Conservation (phyloP, 164 flowering plant species). For the Chimonanthus salicifolius region DNA sequence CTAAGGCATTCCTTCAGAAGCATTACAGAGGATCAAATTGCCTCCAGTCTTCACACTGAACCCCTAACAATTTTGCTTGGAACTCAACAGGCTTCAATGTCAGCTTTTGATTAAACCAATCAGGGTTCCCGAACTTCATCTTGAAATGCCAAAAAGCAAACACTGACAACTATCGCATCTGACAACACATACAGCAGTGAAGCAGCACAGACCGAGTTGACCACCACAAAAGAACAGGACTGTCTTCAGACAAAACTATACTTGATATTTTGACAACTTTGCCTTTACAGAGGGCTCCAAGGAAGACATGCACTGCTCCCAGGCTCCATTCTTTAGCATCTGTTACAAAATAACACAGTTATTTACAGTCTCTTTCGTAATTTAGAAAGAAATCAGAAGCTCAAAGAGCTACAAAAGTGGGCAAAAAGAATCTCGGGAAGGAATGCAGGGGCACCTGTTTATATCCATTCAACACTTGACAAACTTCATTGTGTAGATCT, state of each 20-base stretch:
- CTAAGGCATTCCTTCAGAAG: background rate
- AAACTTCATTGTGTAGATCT: constrained; percentile 84
- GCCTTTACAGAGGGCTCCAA: constrained; percentile 84
- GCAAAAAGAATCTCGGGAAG: background rate
- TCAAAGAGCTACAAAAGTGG: background rate
- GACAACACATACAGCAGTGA: constrained; percentile 11
- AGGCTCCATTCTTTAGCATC: constrained; percentile 84
- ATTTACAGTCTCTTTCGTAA: background rate
- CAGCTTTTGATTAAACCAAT: constrained; percentile 3
- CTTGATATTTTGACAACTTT: constrained; percentile 62
- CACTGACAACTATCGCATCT: background rate
- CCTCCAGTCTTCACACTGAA: background rate
- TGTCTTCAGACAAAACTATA: constrained; percentile 22
- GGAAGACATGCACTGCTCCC: constrained; percentile 94
- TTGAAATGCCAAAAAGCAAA: constrained; percentile 12
- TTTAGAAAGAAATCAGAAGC: background rate
- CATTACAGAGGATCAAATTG: background rate
- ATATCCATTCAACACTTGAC: constrained; percentile 90
- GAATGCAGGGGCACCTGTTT: constrained; percentile 60
- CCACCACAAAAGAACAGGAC: constrained; percentile 8
- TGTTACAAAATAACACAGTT: constrained; percentile 21
- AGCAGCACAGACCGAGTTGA: constrained; percentile 3
- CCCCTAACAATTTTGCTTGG: no score
- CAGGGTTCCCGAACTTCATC: constrained; percentile 7
- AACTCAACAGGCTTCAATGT: background rate